These are phyloP conservation scores for Ceratobasidium sp. DNA, from an alignment of 1,284 basidiomycete species.

Conservation along the genomic window DNA sequence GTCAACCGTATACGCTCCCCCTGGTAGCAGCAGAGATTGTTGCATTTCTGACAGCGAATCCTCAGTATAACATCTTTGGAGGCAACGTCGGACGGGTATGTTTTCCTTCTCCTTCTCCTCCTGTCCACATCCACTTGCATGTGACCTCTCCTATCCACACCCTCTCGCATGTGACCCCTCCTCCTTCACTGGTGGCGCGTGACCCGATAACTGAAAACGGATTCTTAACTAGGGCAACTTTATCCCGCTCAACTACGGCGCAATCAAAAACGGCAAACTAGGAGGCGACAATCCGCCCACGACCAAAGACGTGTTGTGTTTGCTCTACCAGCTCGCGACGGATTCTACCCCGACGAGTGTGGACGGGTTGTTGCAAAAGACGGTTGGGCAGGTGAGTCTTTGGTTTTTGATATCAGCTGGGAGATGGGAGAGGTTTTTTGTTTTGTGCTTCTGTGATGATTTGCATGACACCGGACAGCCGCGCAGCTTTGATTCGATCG, in stretches of 20 bases:
- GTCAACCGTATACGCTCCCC: constrained; percentile 10
- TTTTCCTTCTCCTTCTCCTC: neutral
- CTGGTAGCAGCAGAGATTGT: neutral
- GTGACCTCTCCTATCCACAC: neutral
- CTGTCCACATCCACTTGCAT: neutral
- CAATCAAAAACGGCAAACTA: constrained; percentile 16
- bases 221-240: neutral
- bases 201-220: neutral
- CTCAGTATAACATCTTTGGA: constrained; percentile 19
- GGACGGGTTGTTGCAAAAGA: neutral
- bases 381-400: neutral
- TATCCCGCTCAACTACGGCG: constrained; percentile 12
- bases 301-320: neutral
- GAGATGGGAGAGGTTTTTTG: too few relatives aligned
- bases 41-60: neutral
- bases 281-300: constrained; percentile 1
- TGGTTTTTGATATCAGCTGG: too few relatives aligned
- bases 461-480: too few relatives aligned
- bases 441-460: too few relatives aligned
- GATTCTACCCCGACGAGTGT: constrained; percentile 10
- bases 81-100: constrained; percentile 6
- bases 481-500: too few relatives aligned
- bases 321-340: constrained; percentile 1
- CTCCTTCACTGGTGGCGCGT: too few relatives aligned
- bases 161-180: too few relatives aligned